phyloP scores from a whole-genome alignment of 2,329 filamentous ascomycete genomes.

The Fusarium stilboides region DNA sequence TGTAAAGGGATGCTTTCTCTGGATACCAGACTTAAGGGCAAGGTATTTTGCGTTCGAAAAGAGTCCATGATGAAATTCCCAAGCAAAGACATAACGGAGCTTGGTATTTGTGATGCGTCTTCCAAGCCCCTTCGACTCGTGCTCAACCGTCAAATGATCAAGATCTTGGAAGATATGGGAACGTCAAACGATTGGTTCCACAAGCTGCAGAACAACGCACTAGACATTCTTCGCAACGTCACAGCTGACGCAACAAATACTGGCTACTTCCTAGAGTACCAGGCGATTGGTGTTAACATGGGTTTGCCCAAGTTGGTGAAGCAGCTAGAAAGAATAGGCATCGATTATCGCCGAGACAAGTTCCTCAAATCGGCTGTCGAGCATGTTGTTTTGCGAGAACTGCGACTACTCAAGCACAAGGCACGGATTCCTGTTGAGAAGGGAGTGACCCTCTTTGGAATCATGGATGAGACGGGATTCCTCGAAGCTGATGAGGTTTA shows the following conservation, averaged over 20 bases:
- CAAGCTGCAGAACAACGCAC: slow-evolving; percentile 73
- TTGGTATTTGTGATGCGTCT: slow-evolving; percentile 81
- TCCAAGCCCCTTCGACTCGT: slow-evolving; percentile 77
- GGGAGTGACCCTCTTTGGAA: slow-evolving; percentile 83
- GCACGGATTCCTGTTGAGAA: slow-evolving; percentile 79
- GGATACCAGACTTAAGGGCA: slow-evolving; percentile 72
- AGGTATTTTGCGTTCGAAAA: slow-evolving; percentile 72
- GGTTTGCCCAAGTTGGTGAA: slow-evolving; percentile 74
- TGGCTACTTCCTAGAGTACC: slow-evolving; percentile 74
- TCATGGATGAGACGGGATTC: slow-evolving; percentile 85
- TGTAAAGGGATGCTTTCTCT: slow-evolving; percentile 85
- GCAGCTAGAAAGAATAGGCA: slow-evolving; percentile 67
- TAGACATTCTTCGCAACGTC: slow-evolving; percentile 72
- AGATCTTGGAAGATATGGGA: slow-evolving; percentile 86
- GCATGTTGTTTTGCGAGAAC: slow-evolving; percentile 76
- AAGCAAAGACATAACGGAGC: slow-evolving; percentile 65
- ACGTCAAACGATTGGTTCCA: slow-evolving; percentile 73
- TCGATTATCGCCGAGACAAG: slow-evolving; percentile 76
- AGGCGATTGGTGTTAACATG: slow-evolving; percentile 73
- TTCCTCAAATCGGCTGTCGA: slow-evolving; percentile 83
- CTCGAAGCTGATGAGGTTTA: slow-evolving; percentile 79
- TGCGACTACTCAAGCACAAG: slow-evolving; percentile 84
- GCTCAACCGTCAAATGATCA: slow-evolving; percentile 86
- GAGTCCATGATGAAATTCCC: slow-evolving; percentile 86
- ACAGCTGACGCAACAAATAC: slow-evolving; percentile 74